Evolutionary conservation across 345 rosid genomes (phyloP), one percentile per base, ranked within the genome.

Genomic region (Cardamine occulta): DNA sequence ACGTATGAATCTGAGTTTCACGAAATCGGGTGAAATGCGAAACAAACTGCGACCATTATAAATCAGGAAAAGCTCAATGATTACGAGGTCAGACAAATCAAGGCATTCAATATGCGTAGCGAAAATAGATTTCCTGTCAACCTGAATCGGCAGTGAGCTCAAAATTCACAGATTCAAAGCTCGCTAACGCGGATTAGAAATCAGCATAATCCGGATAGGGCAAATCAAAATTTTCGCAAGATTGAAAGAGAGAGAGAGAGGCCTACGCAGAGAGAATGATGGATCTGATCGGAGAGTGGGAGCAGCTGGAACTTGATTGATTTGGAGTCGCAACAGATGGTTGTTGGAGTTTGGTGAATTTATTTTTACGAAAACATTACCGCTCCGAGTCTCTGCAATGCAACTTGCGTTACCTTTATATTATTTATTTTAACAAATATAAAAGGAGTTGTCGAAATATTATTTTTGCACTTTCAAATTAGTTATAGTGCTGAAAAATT

Each of bases 271-370:
- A 70, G 60, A 28, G 62, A 52, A 9, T 44, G 28, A 51, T 32
- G 58, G 81, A 78, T 78, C 77, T 49, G 69, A 72, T 72, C 68
- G 63, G 63, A 58, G 51, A 31, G 51, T 24, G 62, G 52, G n/a
- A 40, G 63, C 67, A 13, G 52, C 13, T 21, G 29, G 1, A 14
- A 45, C n/a, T 51, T 51, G 15, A 61, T 70, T 31, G 66, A 47
- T 45, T 63, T 34, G 8, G 59, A 70, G 57, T 72, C 73, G 56
- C 57, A 62, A 52, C 57, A 55, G 57, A 8, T 21, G 70, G 63
- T 76, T 69, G 80, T 68, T 70, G 67, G 44, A 24, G 61, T 55
- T 78, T 78, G 77, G 40, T 78, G 68, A 72, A 6, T 31, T 23
- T 59, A 31, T 31, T 31, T 31, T 78, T 42, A 66, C 52, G 77